Percentiles rank a stretch among this genome's conserved stretches.
Conservation (phyloP, 2,329 filamentous ascomycete species). For the Xylariaceae sp. region DNA sequence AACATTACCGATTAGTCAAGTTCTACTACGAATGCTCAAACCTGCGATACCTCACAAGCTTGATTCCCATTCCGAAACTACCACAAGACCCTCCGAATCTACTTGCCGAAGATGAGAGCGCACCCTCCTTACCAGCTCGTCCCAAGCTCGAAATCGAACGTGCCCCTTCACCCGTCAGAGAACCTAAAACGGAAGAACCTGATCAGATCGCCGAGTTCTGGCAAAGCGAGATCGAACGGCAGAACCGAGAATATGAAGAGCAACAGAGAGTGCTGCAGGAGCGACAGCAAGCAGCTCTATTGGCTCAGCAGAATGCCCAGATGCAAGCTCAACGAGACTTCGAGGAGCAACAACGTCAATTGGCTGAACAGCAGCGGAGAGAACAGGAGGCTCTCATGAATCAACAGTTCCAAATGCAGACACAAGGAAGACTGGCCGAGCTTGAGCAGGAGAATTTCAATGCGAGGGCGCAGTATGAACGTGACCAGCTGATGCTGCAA, state of each 20-base stretch:
- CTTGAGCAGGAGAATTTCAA: conserved; percentile 93
- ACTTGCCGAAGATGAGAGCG: conserved; percentile 76
- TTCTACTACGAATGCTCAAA: conserved; percentile 99
- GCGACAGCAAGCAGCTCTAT: conserved; percentile 76
- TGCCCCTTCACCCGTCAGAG: conserved; percentile 64
- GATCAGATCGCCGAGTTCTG: conserved; percentile 97
- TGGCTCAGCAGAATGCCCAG: conserved; percentile 76
- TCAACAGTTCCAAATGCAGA: conserved; percentile 90
- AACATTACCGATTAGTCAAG: conserved; percentile 92
- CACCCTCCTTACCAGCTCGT: conserved; percentile 76
- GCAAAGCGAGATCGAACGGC: conserved; percentile 85
- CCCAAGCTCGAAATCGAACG: conserved; percentile 71
- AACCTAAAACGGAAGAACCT: conserved; percentile 71
- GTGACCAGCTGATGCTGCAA: conserved; percentile 94
- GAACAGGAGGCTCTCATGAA: conserved; percentile 86
- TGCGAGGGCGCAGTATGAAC: conserved; percentile 90
- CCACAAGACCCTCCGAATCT: conserved; percentile 91
- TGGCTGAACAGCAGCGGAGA: conserved; percentile 84
- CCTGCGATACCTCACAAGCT: conserved; percentile 87
- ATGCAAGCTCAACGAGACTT: conserved; percentile 90
- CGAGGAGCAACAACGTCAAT: conserved; percentile 84
- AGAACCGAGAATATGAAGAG: conserved; percentile 92
- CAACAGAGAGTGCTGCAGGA: conserved; percentile 87
- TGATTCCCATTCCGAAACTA: conserved; percentile 94
- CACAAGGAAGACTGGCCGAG: conserved; percentile 91